Conservation (phyloP, 1,284 basidiomycete species). For the Pisolithus thermaeus region DNA sequence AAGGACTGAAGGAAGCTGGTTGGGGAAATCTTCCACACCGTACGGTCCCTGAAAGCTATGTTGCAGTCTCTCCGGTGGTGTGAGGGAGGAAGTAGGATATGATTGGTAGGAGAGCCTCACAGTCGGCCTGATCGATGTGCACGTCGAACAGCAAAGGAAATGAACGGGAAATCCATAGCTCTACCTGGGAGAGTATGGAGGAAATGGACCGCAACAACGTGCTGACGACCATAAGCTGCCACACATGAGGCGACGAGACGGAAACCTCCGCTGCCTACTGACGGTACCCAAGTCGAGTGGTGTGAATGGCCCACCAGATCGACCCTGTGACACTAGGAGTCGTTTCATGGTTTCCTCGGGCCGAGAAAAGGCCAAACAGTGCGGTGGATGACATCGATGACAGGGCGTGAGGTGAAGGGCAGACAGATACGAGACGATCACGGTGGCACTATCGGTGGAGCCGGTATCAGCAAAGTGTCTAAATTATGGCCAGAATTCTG, state of each 20-base stretch:
- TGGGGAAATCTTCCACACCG: constrained; percentile 12
- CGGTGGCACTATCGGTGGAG: no score
- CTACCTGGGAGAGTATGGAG: constrained; percentile 41
- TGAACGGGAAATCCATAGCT: constrained; percentile 50
- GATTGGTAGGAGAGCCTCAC: constrained; percentile 52
- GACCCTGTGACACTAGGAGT: constrained; percentile 13
- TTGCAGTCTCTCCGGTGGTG: constrained; percentile 49
- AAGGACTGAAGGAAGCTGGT: constrained; percentile 14
- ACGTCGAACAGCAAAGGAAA: constrained; percentile 49
- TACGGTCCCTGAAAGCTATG: constrained; percentile 28
- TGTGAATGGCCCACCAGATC: constrained; percentile 36
- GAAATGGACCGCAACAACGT: constrained; percentile 31
- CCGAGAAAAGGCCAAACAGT: no score
- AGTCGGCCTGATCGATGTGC: constrained; percentile 41
- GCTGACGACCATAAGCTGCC: constrained; percentile 52
- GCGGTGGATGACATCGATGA: no score
- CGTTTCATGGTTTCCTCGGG: no score
- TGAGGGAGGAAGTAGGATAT: constrained; percentile 53
- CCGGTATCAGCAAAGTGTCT: no score
- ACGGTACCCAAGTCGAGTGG: constrained; percentile 47
- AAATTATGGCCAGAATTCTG: no score
- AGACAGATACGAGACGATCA: no score
- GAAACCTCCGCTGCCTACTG: constrained; percentile 51
- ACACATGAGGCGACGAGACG: constrained; percentile 46
- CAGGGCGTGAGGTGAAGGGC: no score